Percentiles rank a stretch among this genome's conserved stretches.
These are phyloP conservation scores for Trypanosoma brucei DNA, from an alignment of 208 protist genomes.

Conservation along the genomic window DNA sequence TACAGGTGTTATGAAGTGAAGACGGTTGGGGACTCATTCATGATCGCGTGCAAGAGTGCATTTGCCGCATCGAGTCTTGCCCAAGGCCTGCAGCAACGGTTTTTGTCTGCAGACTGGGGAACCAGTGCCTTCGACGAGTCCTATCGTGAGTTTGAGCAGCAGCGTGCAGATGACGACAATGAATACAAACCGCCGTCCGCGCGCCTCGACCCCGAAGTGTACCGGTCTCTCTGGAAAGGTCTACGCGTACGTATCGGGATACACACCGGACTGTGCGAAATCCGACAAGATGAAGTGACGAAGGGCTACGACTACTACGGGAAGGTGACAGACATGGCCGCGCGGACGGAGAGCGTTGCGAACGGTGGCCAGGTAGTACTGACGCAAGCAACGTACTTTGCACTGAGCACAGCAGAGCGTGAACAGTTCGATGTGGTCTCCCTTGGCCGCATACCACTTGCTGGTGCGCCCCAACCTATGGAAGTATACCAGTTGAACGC, in stretches of 20 bases:
- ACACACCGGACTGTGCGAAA: neutral
- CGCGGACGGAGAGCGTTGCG: neutral
- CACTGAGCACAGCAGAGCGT: neutral
- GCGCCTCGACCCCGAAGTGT: neutral
- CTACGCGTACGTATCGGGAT: neutral
- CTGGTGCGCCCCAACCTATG: neutral
- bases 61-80: conserved; percentile 4
- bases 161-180: neutral
- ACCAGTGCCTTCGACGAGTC: conserved; percentile 27
- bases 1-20: conserved; percentile 23
- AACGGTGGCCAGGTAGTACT: neutral
- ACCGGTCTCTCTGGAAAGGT: neutral
- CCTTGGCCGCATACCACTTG: neutral
- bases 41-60: conserved; percentile 24
- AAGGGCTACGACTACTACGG: conserved; percentile 1
- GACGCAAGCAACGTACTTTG: neutral
- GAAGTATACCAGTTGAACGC: neutral
- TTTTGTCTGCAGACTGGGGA: conserved; percentile 43
- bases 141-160: conserved; percentile 17
- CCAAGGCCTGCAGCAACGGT: neutral
- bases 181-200: neutral
- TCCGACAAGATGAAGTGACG: neutral
- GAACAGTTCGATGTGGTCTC: neutral
- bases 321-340: neutral
- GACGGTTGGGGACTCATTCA: neutral